A percentile compares a stretch with the other conserved stretches of the same genome.
phyloP scores from a whole-genome alignment of 257 asterid genomes.

The Petunia axillaris region DNA sequence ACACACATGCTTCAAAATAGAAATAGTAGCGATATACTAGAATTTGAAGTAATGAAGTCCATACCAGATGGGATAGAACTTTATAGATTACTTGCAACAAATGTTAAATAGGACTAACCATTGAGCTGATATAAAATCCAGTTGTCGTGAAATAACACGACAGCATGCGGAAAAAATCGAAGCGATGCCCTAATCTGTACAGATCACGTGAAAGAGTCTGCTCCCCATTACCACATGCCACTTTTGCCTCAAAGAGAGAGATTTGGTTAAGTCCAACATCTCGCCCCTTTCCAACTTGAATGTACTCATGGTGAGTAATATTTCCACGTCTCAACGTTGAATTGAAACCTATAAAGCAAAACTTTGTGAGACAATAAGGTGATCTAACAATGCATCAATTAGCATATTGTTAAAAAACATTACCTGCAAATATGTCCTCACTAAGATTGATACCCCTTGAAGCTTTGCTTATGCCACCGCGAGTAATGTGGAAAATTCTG shows the following conservation, averaged over 20 bases:
- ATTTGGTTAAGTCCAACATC: constrained; percentile 98
- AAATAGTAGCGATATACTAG: neutral
- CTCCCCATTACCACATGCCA: constrained; percentile 97
- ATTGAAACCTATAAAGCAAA: constrained; percentile 69
- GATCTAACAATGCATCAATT: neutral
- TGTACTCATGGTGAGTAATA: constrained; percentile 89
- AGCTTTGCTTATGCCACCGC: constrained; percentile 98
- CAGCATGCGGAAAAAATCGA: constrained; percentile 96
- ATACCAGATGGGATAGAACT: neutral
- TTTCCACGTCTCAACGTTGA: constrained; percentile 91
- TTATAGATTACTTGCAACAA: constrained; percentile 22
- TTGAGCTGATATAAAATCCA: constrained; percentile 89
- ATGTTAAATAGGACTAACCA: constrained; percentile 57
- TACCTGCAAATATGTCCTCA: constrained; percentile 99
- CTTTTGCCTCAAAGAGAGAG: constrained; percentile 96
- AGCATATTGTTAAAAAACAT: constrained; percentile 35
- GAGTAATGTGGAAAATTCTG: constrained; percentile 92
- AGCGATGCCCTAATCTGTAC: constrained; percentile 95
- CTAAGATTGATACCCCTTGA: constrained; percentile 94
- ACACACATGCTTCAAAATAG: constrained; percentile 15
- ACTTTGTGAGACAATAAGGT: constrained; percentile 24
- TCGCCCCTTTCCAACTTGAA: constrained; percentile 95
- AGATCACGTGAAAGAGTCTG: constrained; percentile 93
- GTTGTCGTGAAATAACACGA: constrained; percentile 80
- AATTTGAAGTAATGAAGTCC: constrained; percentile 10